phyloP scores from a whole-genome alignment of 148 eudicot species.

The Silene uniflora region DNA sequence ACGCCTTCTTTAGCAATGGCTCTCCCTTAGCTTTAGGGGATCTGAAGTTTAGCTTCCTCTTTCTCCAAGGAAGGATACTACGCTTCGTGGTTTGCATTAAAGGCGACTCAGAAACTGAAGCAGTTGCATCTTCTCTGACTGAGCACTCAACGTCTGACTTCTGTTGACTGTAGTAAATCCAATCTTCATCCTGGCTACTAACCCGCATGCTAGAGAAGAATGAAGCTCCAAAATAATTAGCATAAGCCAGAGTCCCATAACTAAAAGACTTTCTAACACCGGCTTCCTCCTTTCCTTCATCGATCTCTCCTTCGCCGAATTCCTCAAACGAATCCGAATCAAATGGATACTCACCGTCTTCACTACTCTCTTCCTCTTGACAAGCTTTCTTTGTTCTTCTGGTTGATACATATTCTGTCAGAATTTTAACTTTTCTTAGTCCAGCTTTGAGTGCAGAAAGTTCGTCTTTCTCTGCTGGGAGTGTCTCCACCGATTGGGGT shows the following conservation, averaged over 20 bases:
- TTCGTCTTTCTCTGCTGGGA: constrained; percentile 68
- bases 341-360: constrained; percentile 67
- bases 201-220: constrained; percentile 43
- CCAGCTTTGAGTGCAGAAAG: constrained; percentile 92
- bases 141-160: constrained; percentile 76
- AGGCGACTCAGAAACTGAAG: constrained; percentile 43
- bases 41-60: constrained; percentile 73
- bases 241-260: constrained; percentile 75
- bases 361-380: constrained; percentile 67
- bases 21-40: constrained; percentile 86
- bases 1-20: constrained; percentile 73
- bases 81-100: constrained; percentile 51
- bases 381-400: constrained; percentile 73
- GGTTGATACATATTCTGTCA: constrained; percentile 69
- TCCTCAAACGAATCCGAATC: constrained; percentile 81
- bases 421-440: constrained; percentile 70
- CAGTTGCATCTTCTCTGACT: constrained; percentile 42
- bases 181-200: constrained; percentile 62
- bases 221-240: constrained; percentile 64
- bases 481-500: constrained; percentile 34
- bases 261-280: constrained; percentile 76
- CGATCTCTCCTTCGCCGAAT: constrained; percentile 58
- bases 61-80: constrained; percentile 87
- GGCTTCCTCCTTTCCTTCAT: constrained; percentile 55
- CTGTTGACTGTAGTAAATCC: constrained; percentile 75